These are phyloP conservation scores for Venturia asperata DNA, from an alignment of 2,329 filamentous ascomycete genomes.

Conservation along the genomic window DNA sequence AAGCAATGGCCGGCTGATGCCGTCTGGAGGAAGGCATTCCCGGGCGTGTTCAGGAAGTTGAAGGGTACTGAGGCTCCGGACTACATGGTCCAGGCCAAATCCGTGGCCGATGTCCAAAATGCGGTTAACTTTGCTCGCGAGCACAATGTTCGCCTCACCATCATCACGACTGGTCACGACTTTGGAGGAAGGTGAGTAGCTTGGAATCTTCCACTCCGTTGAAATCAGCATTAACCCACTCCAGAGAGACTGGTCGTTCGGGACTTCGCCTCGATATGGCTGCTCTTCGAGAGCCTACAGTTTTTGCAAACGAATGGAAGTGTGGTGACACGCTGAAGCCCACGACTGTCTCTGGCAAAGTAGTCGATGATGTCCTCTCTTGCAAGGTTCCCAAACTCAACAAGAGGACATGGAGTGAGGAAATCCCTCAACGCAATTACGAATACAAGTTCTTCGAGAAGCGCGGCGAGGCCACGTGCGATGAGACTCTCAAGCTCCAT, in stretches of 20 bases:
- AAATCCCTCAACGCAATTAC: constrained; percentile 8
- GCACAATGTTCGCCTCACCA: constrained; percentile 18
- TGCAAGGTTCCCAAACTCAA: constrained; percentile 16
- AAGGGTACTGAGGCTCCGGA: constrained; percentile 19
- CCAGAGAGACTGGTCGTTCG: constrained; percentile 3
- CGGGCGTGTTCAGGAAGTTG: constrained; percentile 16
- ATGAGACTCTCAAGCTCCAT: not conserved
- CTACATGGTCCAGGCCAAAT: constrained; percentile 19
- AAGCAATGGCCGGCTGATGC: constrained; percentile 19
- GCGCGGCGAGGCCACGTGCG: constrained; percentile 6
- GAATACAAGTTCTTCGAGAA: constrained; percentile 16
- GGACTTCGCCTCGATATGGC: constrained; percentile 19
- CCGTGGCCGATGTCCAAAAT: constrained; percentile 17
- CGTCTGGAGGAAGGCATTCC: constrained; percentile 8
- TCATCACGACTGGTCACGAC: constrained; percentile 20
- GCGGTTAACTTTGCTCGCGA: constrained; percentile 19
- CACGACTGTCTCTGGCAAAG: not conserved
- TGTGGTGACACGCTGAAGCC: constrained; percentile 15
- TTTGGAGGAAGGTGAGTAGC: constrained; percentile 17
- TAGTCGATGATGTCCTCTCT: constrained; percentile 6
- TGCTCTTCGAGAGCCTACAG: constrained; percentile 15
- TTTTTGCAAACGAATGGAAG: constrained; percentile 18
- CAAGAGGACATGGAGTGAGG: not conserved
- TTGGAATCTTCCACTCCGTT: not conserved
- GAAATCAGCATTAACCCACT: not conserved